phyloP scores from a whole-genome alignment of 768 basidiomycete species.

The Galerina marginata region DNA sequence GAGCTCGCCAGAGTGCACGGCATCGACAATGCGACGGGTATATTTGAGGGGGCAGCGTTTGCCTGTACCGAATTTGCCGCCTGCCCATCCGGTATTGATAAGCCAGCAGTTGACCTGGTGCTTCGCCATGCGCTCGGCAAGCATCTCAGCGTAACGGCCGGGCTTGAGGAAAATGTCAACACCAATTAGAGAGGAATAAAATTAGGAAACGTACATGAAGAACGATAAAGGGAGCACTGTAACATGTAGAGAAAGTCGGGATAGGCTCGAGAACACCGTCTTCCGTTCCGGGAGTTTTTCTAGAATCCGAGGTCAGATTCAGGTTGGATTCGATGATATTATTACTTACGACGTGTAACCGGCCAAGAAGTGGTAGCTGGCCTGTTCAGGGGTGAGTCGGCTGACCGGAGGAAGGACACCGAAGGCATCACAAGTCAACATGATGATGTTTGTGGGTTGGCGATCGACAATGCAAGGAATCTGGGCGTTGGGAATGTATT shows the following conservation, averaged over 20 bases:
- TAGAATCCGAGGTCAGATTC: slow-evolving; percentile 32
- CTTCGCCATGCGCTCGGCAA: slow-evolving; percentile 91
- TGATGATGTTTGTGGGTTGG: slow-evolving; percentile 94
- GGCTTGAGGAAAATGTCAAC: slow-evolving; percentile 53
- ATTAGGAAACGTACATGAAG: slow-evolving; percentile 68
- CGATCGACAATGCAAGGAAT: slow-evolving; percentile 88
- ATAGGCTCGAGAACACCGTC: slow-evolving; percentile 98
- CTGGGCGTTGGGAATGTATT: slow-evolving; percentile 93
- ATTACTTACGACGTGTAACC: slow-evolving; percentile 87
- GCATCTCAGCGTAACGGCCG: slow-evolving; percentile 94
- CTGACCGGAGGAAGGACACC: slow-evolving; percentile 97
- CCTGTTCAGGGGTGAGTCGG: slow-evolving; percentile 91
- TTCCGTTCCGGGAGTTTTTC: slow-evolving; percentile 98
- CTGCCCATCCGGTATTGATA: slow-evolving; percentile 98
- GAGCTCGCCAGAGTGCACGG: slow-evolving; percentile 93
- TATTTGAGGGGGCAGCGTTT: slow-evolving; percentile 96
- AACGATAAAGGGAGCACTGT: slow-evolving; percentile 99
- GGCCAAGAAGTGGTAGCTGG: slow-evolving; percentile 96
- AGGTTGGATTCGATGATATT: not conserved
- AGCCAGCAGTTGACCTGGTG: slow-evolving; percentile 95
- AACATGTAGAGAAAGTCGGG: slow-evolving; percentile 99
- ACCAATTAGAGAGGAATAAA: not conserved
- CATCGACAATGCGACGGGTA: slow-evolving; percentile 96
- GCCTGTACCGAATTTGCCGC: slow-evolving; percentile 90
- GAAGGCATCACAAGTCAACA: slow-evolving; percentile 98